Evolutionary conservation across 2,329 filamentous ascomycete species (phyloP), one percentile per base, ranked within the genome.

Genomic region (Amauroascus niger): DNA sequence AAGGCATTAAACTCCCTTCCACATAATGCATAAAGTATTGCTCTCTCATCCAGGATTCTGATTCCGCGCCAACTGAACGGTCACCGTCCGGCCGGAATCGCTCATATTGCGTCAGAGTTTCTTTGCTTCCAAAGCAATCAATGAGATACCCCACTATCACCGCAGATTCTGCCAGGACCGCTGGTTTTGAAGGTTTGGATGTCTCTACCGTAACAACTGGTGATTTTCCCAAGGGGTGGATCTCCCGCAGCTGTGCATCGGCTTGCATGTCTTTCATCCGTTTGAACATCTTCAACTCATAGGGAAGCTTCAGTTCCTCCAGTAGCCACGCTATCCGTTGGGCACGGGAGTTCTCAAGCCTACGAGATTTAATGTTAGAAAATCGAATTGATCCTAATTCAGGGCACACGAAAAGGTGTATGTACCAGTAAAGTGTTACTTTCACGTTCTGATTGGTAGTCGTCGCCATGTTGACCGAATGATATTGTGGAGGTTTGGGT

Each of bases 201-300:
- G 71, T 68, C 57, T 80, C 73, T 61, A 96, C 74, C 7, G 79
- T 80, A 59, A 97, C 73, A 40, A 91, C 73, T 0, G 91, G 91
- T 1, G 88, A 89, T 68, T 95, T 95, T 57, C 91, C 91, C 3
- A 96, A 76, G 0, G 88, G 85, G 64, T 95, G 88, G 35, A 95
- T 71, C 58, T 87, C 76, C 64, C 86, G 83, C 44, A 96, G 78
- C 63, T 87, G 84, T 0, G 81, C 74, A 2, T 88, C 87, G 1
- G 90, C 90, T n/a, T 87, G 74, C 61, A 47, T 51, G 53, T 84
- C 79, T 54, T 70, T 63, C 37, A 68, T 67, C 35, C 90, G 84
- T 68, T 87, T 88, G 76, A 86, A 93, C 52, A 85, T 77, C 64
- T 91, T 81, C 55, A 96, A 72, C 57, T 90, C 81, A 70, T 95